Percentiles rank a stretch among this genome's conserved stretches.
Conservation (phyloP, 257 asterid species). For the Petunia secreta region DNA sequence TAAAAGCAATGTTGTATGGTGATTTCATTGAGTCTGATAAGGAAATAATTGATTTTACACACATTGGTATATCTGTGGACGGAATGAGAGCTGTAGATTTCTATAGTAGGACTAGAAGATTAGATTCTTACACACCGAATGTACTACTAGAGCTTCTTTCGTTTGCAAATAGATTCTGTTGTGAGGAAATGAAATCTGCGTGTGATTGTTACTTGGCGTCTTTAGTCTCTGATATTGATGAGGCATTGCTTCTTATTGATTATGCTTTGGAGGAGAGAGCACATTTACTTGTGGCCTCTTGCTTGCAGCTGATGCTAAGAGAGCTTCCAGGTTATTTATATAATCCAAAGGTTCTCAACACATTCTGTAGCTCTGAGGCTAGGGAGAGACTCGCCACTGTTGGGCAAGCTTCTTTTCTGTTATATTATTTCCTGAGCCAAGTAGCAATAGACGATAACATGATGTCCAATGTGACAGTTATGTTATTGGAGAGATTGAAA, state of each 20-base stretch:
- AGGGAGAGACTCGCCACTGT: slow-evolving; percentile 40
- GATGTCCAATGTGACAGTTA: slow-evolving; percentile 45
- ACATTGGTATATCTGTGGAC: slow-evolving; percentile 48
- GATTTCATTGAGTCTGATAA: slow-evolving; percentile 46
- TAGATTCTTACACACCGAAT: slow-evolving; percentile 38
- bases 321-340: slow-evolving; percentile 49
- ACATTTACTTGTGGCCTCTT: slow-evolving; percentile 45
- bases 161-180: slow-evolving; percentile 58
- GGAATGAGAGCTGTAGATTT: slow-evolving; percentile 47
- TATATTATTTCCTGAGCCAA: slow-evolving; percentile 55
- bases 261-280: slow-evolving; percentile 59
- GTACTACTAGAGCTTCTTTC: slow-evolving; percentile 48
- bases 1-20: slow-evolving; percentile 50
- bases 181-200: slow-evolving; percentile 52
- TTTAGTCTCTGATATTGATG: slow-evolving; percentile 46
- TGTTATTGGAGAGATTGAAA: slow-evolving; percentile 47
- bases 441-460: slow-evolving; percentile 51
- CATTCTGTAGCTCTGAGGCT: slow-evolving; percentile 53
- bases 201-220: slow-evolving; percentile 50
- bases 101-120: slow-evolving; percentile 41
- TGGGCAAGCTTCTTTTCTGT: slow-evolving; percentile 50
- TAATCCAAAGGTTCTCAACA: slow-evolving; percentile 43
- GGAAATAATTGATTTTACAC: slow-evolving; percentile 47
- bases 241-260: slow-evolving; percentile 51
- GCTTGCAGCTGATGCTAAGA: slow-evolving; percentile 55